Conservation (phyloP, 2,329 filamentous ascomycete genomes). For the Paecilomyces formosus region DNA sequence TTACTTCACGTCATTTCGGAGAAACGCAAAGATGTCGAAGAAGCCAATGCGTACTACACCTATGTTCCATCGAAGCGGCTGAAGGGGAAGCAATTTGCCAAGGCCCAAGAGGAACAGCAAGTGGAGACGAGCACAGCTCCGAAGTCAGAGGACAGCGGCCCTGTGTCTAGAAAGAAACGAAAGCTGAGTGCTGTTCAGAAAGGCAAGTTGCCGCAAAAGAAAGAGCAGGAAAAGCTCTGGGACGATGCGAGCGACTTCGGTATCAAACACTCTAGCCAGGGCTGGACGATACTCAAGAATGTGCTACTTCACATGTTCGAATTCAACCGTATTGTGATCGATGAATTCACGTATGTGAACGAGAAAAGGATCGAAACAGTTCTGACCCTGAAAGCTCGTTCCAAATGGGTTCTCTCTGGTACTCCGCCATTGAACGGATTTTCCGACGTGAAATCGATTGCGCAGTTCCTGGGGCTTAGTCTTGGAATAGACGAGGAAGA, state of each 20-base stretch:
- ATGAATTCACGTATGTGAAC: constrained; percentile 56
- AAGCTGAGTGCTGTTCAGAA: constrained; percentile 7
- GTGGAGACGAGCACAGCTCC: neutral
- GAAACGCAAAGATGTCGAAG: constrained; percentile 21
- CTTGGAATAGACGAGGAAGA: constrained; percentile 48
- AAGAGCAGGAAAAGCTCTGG: constrained; percentile 2
- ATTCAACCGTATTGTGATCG: constrained; percentile 55
- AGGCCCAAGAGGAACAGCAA: constrained; percentile 10
- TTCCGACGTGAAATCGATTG: constrained; percentile 53
- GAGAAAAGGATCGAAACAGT: constrained; percentile 36
- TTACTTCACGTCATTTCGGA: constrained; percentile 24
- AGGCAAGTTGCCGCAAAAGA: constrained; percentile 5
- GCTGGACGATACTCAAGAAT: constrained; percentile 18
- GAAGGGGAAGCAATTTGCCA: constrained; percentile 18
- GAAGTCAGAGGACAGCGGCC: constrained; percentile 1
- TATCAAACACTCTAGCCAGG: constrained; percentile 5
- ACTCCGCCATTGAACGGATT: constrained; percentile 54
- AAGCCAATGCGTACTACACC: constrained; percentile 32
- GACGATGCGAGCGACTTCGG: constrained; percentile 17
- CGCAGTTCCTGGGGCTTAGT: constrained; percentile 47
- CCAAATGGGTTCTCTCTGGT: constrained; percentile 57
- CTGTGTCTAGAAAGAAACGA: neutral
- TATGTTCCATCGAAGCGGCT: constrained; percentile 26
- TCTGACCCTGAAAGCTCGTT: constrained; percentile 41
- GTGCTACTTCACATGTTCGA: constrained; percentile 52